These are phyloP conservation scores for Posidonia australis DNA, from an alignment of 106 monocot species.

Conservation along the genomic window DNA sequence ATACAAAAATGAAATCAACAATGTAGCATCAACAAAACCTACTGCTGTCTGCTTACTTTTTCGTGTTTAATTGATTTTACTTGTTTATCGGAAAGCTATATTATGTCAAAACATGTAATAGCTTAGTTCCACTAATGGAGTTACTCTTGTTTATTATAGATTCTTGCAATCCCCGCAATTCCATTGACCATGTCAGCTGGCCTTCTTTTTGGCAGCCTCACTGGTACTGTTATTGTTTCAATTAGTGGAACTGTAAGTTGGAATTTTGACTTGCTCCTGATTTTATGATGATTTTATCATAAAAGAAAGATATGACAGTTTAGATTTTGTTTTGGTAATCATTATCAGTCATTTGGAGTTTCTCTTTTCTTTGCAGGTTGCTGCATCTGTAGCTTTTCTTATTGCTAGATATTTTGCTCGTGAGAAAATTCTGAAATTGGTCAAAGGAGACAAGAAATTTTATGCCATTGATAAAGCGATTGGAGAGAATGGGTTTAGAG, in stretches of 20 bases:
- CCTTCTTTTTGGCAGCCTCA: slow-evolving; percentile 72
- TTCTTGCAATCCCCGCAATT: slow-evolving; percentile 95
- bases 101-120: too few species aligned
- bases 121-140: not conserved
- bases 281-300: too few species aligned
- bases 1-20: too few species aligned
- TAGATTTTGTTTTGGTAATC: not conserved
- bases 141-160: slow-evolving; percentile 21
- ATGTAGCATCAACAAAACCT: too few species aligned
- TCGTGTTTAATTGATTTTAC: too few species aligned
- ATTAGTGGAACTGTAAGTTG: slow-evolving; percentile 84
- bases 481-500: slow-evolving; percentile 91
- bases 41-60: too few species aligned
- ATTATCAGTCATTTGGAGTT: not conserved
- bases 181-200: slow-evolving; percentile 98
- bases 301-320: not conserved
- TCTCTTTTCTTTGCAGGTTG: slow-evolving; percentile 35
- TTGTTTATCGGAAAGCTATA: too few species aligned
- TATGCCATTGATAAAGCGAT: slow-evolving; percentile 95
- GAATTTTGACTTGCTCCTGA: not conserved
- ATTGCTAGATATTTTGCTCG: slow-evolving; percentile 98
- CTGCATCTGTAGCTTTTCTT: slow-evolving; percentile 79
- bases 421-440: slow-evolving; percentile 86
- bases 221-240: slow-evolving; percentile 89
- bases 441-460: slow-evolving; percentile 95